Evolutionary conservation across 768 basidiomycete genomes (phyloP).

Genomic region (Thelephora ganbajun): DNA sequence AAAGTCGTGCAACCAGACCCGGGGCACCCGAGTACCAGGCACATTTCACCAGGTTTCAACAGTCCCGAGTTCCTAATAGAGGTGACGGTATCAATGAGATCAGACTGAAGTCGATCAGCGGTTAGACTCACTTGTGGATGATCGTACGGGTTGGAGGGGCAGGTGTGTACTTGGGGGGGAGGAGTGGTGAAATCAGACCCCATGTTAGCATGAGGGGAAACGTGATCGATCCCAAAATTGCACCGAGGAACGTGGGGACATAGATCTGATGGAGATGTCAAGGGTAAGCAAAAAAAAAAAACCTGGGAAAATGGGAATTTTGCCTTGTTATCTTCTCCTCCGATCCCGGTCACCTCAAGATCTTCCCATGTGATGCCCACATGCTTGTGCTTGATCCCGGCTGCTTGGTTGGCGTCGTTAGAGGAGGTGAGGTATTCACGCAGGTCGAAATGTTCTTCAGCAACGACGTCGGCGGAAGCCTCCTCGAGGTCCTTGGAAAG

Average conservation of each 20-base stretch:
- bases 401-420: constrained; percentile 49
- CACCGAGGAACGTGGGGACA: constrained; percentile 44
- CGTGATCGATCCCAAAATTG: constrained; percentile 37
- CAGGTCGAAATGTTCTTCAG: constrained; percentile 39
- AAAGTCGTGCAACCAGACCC: constrained; percentile 81
- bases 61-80: constrained; percentile 45
- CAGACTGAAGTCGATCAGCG: not conserved
- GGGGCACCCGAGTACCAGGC: constrained; percentile 72
- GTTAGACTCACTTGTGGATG: constrained; percentile 35
- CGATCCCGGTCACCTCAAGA: constrained; percentile 46
- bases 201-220: constrained; percentile 35
- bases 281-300: not conserved
- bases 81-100: not conserved
- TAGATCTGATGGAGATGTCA: constrained; percentile 26
- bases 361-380: constrained; percentile 68
- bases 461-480: constrained; percentile 25
- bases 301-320: constrained; percentile 2
- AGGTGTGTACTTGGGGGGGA: constrained; percentile 19
- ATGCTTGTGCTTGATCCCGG: constrained; percentile 62
- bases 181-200: constrained; percentile 23
- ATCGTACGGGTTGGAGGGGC: constrained; percentile 32
- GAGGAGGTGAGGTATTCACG: constrained; percentile 53
- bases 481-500: constrained; percentile 24
- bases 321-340: constrained; percentile 44
- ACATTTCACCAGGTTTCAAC: constrained; percentile 75